Base-by-base conservation (phyloP, 192 early-diverging fungal genomes). In the Thoreauomyces humboldtii region DNA sequence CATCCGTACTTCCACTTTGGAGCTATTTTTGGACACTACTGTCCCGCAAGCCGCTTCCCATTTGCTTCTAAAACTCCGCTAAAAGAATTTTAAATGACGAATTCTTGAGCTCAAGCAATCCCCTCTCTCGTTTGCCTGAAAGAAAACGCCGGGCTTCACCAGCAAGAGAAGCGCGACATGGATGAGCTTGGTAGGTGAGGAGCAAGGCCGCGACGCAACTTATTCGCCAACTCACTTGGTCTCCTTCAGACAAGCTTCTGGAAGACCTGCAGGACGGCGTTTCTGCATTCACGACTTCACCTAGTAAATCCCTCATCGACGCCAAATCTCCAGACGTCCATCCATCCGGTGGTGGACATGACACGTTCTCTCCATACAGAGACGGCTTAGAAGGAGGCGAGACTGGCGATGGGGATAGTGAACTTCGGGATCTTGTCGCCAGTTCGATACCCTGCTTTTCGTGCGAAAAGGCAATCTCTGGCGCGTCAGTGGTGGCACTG, bases 401-500 rank as follows among this genome's bases (percentile, higher is more conserved):
- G 38, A 12, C 17, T 41, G 11, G 11, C 38, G 38, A 41, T 41
- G 38, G 38, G 38, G 38, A 41, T 41, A 17, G 17, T 12, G 38
- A 12, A 17, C 11, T 12, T 17, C 38, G 38, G 11, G 17, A 41
- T 17, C 55, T 57, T 21, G 7, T 57, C 2, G 34, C 55, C 19
- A 37, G 19, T 57, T 14, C 34, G 14, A 57, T 36, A 9, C 61
- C 61, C 4, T 63, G 61, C 48, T 63, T 63, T 24, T 11, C 47
- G 2, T 63, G 61, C 32, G 38, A 37, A 14, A 46, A 32, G 7
- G 31, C 61, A 4, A 63, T 63, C 7, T 24, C 22, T 4, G 61
- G 61, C 22, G 21, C 48, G 31, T 63, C 47, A 11, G n/a, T 63
- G 21, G 19, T 51, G 4, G 61, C 61, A 22, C 35, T 63, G 19